These are phyloP conservation scores for Ustilaginoidea virens DNA, from an alignment of 2,329 filamentous ascomycete genomes.

Conservation along the genomic window DNA sequence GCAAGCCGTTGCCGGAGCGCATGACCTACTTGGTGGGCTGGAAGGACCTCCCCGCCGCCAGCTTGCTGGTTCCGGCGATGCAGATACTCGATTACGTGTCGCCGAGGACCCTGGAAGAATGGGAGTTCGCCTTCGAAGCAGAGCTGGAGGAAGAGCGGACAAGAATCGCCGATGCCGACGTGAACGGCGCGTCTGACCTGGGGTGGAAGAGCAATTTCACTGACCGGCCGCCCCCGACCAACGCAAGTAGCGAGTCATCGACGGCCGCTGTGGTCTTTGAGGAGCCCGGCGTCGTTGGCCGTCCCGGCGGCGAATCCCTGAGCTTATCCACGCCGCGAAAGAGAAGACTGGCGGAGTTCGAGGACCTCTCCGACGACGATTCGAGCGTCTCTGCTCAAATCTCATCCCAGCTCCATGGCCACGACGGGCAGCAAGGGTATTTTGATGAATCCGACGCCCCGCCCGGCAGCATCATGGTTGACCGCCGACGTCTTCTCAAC, in stretches of 20 bases:
- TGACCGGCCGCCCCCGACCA: too few species aligned
- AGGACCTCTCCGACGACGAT: conserved; percentile 16
- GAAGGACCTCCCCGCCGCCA: conserved; percentile 33
- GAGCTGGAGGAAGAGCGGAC: conserved; percentile 11
- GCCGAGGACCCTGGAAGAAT: conserved; percentile 37
- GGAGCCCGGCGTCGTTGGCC: conserved; percentile 12
- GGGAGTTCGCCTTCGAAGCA: conserved; percentile 31
- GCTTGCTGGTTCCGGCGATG: conserved; percentile 29
- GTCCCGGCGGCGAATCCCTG: conserved; percentile 14
- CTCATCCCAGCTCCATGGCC: conserved; percentile 5
- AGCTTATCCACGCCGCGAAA: conserved; percentile 22
- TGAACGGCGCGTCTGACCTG: conserved; percentile 8
- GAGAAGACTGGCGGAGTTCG: conserved; percentile 14
- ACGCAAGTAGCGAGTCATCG: conserved; percentile 14
- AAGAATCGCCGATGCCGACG: conserved; percentile 6
- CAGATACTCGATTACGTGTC: conserved; percentile 43
- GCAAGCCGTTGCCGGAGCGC: conserved; percentile 22
- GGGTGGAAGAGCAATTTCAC: conserved; percentile 1
- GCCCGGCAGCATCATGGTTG: too few species aligned
- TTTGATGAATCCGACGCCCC: too few species aligned
- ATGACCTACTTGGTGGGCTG: conserved; percentile 41
- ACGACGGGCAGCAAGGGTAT: conserved; percentile 2
- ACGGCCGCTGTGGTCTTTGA: conserved; percentile 11
- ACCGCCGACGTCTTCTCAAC: background rate
- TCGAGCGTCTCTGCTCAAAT: conserved; percentile 12